Evolutionary conservation across 495 filamentous ascomycete genomes (phyloP), one percentile per base, ranked within the genome.

Genomic region (Haplographium delicatum): DNA sequence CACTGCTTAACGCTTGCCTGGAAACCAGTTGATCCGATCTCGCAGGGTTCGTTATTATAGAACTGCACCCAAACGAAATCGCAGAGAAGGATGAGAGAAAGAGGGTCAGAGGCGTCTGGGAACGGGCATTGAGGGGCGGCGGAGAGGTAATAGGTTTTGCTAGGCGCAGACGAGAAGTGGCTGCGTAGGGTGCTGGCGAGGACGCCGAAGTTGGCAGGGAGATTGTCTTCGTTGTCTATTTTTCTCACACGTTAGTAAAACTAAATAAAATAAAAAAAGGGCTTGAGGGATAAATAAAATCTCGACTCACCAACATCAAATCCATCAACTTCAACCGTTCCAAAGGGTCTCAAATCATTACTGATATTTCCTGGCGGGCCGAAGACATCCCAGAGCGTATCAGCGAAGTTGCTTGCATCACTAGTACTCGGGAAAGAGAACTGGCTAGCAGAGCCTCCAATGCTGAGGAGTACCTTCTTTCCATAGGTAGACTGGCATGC

Each of bases 351-450:
- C 1, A 69, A 53, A 4, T 13, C 43, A 18, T 23, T 25, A 60
- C 64, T 30, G 53, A 66, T 35, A 20, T 23, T 38, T 10, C 27
- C 30, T 3, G 39, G 24, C 8, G 78, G 72, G 25, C 85, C 85
- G 60, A 89, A 89, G 30, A 85, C 78, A 31, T 77, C 63, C 83
- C 84, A 89, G 41, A 90, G 62, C 4, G 72, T 66, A 35, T 77
- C 58, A 2, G 83, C 86, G n/a, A 79, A 75, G 1, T 64, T 51
- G 35, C 64, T 64, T 7, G 85, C 85, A 11, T 75, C 69, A 10
- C 60, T 42, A 10, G 70, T 59, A 13, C 71, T 75, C 13, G 66
- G 57, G 68, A 89, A 85, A 43, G 66, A 73, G 60, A 83, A 83
- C 13, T 42, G 52, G 9, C 38, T 35, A 2, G 71, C 79, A 10